Evolutionary conservation across 2,329 filamentous ascomycete genomes (phyloP), one percentile per base, ranked within the genome.

Genomic region (Graphiopsis chlorocephala): DNA sequence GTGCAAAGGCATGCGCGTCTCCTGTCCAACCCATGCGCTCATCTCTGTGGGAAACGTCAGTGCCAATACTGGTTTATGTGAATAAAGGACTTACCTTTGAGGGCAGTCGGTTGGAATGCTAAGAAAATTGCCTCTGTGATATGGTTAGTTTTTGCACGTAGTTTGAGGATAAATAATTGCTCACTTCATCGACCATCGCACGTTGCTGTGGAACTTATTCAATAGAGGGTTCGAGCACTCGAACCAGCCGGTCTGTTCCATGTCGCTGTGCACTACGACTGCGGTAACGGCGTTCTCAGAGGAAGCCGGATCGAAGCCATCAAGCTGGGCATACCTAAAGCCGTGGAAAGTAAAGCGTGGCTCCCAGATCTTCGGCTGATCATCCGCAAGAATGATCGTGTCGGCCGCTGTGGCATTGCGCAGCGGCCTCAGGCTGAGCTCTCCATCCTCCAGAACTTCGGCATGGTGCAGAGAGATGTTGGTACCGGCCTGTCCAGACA

Each of bases 91-190:
- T 20, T 60, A 60, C 57, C 57, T 58, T 66, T 86, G 83, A 0
- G 84, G 84, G 67, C 84, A 86, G 68, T 88, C 86, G 0, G 85
- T 87, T 0, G 85, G 85, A 0, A 87, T 73, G 0, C 79, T 81
- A 3, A 87, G 68, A 68, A 88, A 87, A 68, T 88, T 88, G 0
- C 84, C 84, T 42, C 57, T 60, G 26, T 12, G 14, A 26, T 47
- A 23, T 6, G 7, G 4, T 53, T 12, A 53, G 28, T 31, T n/a
- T 3, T 10, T 28, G 17, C 28, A 29, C 15, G 4, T 20, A 2
- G 12, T 29, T 10, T 29, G 12, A 20, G 14, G 17, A 7, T 45
- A 20, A 31, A 29, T 10, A 7, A 28, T 15, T 23, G 14, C n/a
- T 28, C 57, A 60, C 29, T 80, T 79, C 81, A 86, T 86, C 5